Percentiles rank a stretch among this genome's conserved stretches.
Evolutionary conservation across 192 early-diverging fungal species (phyloP).

Genomic region (Rhizophagus prolifer): DNA sequence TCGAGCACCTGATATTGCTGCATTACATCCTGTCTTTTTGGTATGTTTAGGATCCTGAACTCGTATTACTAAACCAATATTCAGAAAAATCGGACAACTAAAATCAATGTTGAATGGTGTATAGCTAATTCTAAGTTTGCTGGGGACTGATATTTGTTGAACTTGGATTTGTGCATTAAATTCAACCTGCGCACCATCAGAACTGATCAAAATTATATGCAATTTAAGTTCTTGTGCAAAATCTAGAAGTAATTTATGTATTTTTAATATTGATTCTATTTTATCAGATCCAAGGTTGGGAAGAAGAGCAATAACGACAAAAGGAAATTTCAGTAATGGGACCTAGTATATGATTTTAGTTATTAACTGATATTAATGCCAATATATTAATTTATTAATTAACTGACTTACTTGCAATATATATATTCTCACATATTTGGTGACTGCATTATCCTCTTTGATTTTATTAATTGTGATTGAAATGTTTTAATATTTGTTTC

Average conservation of each 20-base stretch:
- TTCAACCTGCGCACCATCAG: too few species aligned
- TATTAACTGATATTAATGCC: background rate
- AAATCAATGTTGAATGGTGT: background rate
- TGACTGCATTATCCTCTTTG: background rate
- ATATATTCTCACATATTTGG: background rate
- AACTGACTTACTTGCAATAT: too few species aligned
- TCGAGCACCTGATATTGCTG: background rate
- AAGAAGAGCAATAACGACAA: background rate
- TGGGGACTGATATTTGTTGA: background rate
- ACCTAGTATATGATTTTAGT: background rate
- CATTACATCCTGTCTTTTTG: too few species aligned
- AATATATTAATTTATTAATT: slow-evolving; percentile 3
- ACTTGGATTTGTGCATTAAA: too few species aligned
- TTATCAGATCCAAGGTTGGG: background rate
- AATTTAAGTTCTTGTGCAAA: too few species aligned
- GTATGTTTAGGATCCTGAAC: too few species aligned
- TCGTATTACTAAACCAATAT: too few species aligned
- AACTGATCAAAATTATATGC: too few species aligned
- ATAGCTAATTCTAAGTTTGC: background rate
- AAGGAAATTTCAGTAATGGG: background rate
- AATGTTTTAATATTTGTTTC: too few species aligned
- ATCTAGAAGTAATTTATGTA: background rate
- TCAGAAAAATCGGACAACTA: too few species aligned
- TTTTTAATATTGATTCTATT: background rate
- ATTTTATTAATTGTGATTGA: background rate